Conservation (phyloP, 108 stramenopile genomes). For the Mediolabrus comicus region DNA sequence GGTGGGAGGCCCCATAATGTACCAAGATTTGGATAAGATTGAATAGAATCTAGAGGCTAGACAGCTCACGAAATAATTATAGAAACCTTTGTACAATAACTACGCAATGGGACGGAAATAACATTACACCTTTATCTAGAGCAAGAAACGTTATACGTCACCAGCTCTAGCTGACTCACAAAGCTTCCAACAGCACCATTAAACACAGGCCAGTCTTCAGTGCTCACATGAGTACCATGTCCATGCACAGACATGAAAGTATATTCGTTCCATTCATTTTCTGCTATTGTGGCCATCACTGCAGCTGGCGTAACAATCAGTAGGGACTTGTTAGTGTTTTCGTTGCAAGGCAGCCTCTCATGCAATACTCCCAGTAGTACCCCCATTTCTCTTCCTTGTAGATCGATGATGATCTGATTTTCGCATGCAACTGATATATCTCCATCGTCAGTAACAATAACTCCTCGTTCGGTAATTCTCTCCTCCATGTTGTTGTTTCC, state of each 20-base stretch:
- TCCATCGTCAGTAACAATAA: background rate
- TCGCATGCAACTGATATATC: background rate
- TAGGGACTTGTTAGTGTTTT: background rate
- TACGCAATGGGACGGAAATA: too few species aligned
- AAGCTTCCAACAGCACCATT: constrained; percentile 25
- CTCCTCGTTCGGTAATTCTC: background rate
- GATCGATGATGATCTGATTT: constrained; percentile 28
- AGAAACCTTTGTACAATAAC: too few species aligned
- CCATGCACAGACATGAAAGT: constrained; percentile 16
- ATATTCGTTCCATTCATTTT: constrained; percentile 18
- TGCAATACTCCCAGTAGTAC: constrained; percentile 17
- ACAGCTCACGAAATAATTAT: too few species aligned
- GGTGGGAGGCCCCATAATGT: too few species aligned
- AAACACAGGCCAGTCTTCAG: constrained; percentile 67
- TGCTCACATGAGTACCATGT: constrained; percentile 51
- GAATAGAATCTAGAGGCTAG: too few species aligned
- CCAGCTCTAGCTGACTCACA: constrained; percentile 35
- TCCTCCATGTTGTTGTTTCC: background rate
- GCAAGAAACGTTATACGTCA: constrained; percentile 50
- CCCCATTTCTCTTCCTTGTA: constrained; percentile 36
- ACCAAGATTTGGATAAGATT: too few species aligned
- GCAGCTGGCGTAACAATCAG: constrained; percentile 17
- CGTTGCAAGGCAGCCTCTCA: constrained; percentile 9
- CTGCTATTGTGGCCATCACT: constrained; percentile 5
- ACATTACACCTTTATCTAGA: background rate